Base-by-base conservation (phyloP, 2,329 filamentous ascomycete genomes). In the Fusarium palustre region DNA sequence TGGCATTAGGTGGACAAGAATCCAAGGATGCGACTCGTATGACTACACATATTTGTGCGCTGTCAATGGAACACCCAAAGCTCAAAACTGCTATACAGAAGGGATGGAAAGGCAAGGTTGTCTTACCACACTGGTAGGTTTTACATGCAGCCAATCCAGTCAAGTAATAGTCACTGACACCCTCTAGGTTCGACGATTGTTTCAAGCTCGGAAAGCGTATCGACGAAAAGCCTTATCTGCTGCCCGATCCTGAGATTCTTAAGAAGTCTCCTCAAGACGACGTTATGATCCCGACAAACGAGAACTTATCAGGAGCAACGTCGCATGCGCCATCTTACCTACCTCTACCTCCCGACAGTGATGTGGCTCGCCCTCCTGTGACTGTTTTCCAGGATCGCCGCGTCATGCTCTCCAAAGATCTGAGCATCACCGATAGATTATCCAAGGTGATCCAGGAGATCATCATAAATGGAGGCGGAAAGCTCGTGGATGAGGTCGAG, bases 121-220 rank as follows among this genome's bases (percentile, higher is more conserved):
- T 99, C 20, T 84, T 99, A 54, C 96, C 96, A 38, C 96, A 98
- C 77, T 98, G 96, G 93, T 94, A 81, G 75, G 84, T 68, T 10
- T 7, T 4, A 49, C 15, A 20, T 4, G 43, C 22, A 25, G 12
- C 64, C 58, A 38, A 34, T 45, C 47, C 47, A 18, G n/a, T 11
- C 13, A 20, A 41, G 20, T 13, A 9, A 36, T 8, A 39, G 13
- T 20, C 25, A 41, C 38, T 68, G 30, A 71, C 34, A 7, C 5
- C n/a, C 2, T 28, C 0, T 18, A 94, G 92, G 94, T 97, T 99
- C 76, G 95, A 98, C 73, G 95, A 97, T 77, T 99, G 96, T 80
- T 87, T 99, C 71, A 96, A 92, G 79, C 88, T 99, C 30, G 94
- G 95, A 50, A 94, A 93, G 79, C 90, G 92, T 62, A 97, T 99